A percentile compares a stretch with the other conserved stretches of the same genome.
These are phyloP conservation scores for Yamadazyma kitorensis DNA, from an alignment of 805 yeast species.

Conservation along the genomic window DNA sequence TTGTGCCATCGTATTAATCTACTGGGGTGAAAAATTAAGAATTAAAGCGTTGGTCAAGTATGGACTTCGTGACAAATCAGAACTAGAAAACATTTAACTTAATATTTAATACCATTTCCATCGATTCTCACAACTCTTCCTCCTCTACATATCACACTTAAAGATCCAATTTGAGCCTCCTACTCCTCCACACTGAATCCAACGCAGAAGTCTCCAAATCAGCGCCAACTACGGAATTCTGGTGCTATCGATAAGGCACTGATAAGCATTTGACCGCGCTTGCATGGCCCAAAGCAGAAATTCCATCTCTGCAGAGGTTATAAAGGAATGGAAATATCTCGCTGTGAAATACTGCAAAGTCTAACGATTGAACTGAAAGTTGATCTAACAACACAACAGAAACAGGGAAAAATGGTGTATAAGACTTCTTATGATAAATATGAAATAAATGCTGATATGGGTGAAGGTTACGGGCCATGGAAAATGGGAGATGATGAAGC, in stretches of 20 bases:
- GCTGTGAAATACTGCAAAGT: too few relatives aligned
- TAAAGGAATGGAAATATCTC: too few relatives aligned
- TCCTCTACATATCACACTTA: background rate
- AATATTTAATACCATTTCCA: background rate
- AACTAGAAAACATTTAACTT: background rate
- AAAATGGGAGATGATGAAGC: slow-evolving; percentile 36
- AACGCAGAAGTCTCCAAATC: too few relatives aligned
- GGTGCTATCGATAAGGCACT: too few relatives aligned
- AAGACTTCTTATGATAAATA: slow-evolving; percentile 11
- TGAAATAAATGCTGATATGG: slow-evolving; percentile 29
- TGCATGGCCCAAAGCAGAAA: too few relatives aligned
- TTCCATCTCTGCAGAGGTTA: too few relatives aligned
- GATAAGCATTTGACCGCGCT: too few relatives aligned
- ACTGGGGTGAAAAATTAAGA: slow-evolving; percentile 40
- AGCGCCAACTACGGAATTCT: too few relatives aligned
- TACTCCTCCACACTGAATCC: too few relatives aligned
- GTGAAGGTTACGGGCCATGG: slow-evolving; percentile 32
- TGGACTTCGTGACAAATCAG: slow-evolving; percentile 10
- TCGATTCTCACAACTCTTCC: background rate
- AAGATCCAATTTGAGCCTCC: background rate
- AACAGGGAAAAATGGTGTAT: background rate
- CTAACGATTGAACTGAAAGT: too few relatives aligned
- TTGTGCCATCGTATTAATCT: slow-evolving; percentile 30
- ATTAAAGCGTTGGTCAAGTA: slow-evolving; percentile 18
- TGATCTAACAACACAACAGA: too few relatives aligned